These are phyloP conservation scores for Didymella keratinophila DNA, from an alignment of 2,329 filamentous ascomycete genomes.

Conservation along the genomic window DNA sequence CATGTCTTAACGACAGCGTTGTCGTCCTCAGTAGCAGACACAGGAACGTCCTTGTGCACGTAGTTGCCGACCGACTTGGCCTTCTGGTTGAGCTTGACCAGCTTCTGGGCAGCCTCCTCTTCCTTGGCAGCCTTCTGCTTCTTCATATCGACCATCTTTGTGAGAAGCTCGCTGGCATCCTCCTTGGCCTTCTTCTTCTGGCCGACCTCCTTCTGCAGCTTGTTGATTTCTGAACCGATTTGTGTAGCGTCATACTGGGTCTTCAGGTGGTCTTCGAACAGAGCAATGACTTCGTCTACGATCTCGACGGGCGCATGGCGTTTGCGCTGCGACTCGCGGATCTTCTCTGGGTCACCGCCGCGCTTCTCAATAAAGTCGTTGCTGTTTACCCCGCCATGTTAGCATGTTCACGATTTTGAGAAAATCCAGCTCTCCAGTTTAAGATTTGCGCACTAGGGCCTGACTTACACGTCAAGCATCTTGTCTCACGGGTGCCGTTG, in stretches of 20 bases:
- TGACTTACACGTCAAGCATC: conserved; percentile 47
- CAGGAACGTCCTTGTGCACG: conserved; percentile 86
- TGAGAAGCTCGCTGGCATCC: conserved; percentile 79
- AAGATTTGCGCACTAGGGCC: background rate
- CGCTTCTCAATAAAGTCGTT: conserved; percentile 72
- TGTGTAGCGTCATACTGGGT: conserved; percentile 82
- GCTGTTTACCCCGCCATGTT: conserved; percentile 41
- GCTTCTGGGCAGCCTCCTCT: conserved; percentile 77
- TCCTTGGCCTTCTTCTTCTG: conserved; percentile 92
- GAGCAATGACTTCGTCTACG: conserved; percentile 87
- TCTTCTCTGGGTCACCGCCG: conserved; percentile 88
- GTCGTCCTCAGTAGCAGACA: conserved; percentile 87
- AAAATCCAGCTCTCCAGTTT: background rate
- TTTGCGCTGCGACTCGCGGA: conserved; percentile 88
- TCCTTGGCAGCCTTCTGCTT: conserved; percentile 83
- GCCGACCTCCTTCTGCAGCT: conserved; percentile 87
- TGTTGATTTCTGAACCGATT: conserved; percentile 85
- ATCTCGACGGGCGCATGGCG: conserved; percentile 81
- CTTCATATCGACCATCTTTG: conserved; percentile 78
- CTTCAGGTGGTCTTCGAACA: conserved; percentile 85
- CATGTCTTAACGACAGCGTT: conserved; percentile 80
- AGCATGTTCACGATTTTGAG: conserved; percentile 15
- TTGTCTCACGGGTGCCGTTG: conserved; percentile 20
- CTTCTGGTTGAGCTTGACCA: conserved; percentile 76
- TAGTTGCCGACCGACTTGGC: conserved; percentile 87